A percentile compares a stretch with the other conserved stretches of the same genome.
These are phyloP conservation scores for Monilinia fructigena DNA, from an alignment of 2,329 filamentous ascomycete genomes.

Conservation along the genomic window DNA sequence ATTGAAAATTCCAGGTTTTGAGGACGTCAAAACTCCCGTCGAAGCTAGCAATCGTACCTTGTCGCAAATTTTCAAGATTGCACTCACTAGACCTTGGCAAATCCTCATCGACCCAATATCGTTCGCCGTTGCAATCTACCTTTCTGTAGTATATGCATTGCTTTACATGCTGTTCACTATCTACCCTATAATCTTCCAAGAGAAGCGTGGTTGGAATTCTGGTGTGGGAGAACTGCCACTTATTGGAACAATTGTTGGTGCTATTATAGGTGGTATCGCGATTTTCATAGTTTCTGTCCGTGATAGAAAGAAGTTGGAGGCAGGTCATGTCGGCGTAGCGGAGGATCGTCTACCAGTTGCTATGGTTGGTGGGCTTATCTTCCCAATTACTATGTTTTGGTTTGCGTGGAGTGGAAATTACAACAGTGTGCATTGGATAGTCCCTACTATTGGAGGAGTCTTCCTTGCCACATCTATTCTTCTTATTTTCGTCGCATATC, in stretches of 20 bases:
- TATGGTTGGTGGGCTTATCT: constrained; percentile 52
- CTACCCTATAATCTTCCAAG: constrained; percentile 37
- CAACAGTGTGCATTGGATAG: constrained; percentile 49
- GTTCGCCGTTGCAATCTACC: constrained; percentile 78
- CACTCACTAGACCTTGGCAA: constrained; percentile 85
- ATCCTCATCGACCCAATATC: constrained; percentile 87
- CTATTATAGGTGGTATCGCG: constrained; percentile 41
- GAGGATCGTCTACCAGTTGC: constrained; percentile 55
- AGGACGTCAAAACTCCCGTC: constrained; percentile 56
- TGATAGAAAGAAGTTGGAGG: constrained; percentile 40
- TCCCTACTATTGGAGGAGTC: constrained; percentile 46
- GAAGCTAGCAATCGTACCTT: constrained; percentile 57
- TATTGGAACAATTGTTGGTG: constrained; percentile 57
- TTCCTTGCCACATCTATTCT: constrained; percentile 45
- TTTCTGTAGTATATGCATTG: constrained; percentile 51
- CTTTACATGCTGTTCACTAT: constrained; percentile 40
- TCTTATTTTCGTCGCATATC: constrained; percentile 54
- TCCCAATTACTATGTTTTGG: constrained; percentile 52
- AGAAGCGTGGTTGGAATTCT: constrained; percentile 46
- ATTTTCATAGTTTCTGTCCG: constrained; percentile 49
- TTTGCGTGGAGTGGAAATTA: constrained; percentile 53
- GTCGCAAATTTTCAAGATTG: constrained; percentile 65
- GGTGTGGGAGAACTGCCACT: constrained; percentile 63
- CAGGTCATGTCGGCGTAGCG: constrained; percentile 39
- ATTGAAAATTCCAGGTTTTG: constrained; percentile 51